Percentiles rank a stretch among this genome's conserved stretches.
Conservation (phyloP, 768 basidiomycete genomes). For the Amanita fuliginea region DNA sequence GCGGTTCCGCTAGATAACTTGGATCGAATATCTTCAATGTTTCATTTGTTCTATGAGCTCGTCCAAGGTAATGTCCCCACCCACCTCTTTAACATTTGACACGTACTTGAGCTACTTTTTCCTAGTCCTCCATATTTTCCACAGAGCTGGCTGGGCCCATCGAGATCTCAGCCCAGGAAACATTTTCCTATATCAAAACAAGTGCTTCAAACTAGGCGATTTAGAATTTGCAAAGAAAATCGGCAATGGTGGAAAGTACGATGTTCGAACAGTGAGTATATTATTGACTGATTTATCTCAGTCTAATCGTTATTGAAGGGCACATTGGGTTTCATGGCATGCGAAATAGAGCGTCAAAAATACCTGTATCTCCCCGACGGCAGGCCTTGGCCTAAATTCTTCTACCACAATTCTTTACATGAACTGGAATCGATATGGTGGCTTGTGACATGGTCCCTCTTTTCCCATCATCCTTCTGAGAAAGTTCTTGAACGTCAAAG, state of each 20-base stretch:
- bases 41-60: too few species aligned
- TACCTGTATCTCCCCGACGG: too few species aligned
- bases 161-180: neutral
- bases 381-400: neutral
- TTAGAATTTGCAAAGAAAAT: neutral
- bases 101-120: too few species aligned
- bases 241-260: neutral
- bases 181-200: neutral
- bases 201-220: neutral
- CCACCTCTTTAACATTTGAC: too few species aligned
- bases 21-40: neutral
- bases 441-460: neutral
- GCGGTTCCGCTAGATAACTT: neutral
- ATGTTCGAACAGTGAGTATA: neutral
- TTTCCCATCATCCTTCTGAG: neutral
- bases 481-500: neutral
- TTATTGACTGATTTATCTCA: neutral
- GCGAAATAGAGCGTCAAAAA: neutral
- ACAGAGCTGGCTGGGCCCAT: neutral
- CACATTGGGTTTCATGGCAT: neutral
- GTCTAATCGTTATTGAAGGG: neutral
- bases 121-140: neutral
- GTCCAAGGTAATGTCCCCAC: too few species aligned
- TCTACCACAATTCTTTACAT: slow-evolving; percentile 1
- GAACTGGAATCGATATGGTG: neutral